phyloP scores from a whole-genome alignment of 495 filamentous ascomycete species.

The Lasiosphaeria miniovina region DNA sequence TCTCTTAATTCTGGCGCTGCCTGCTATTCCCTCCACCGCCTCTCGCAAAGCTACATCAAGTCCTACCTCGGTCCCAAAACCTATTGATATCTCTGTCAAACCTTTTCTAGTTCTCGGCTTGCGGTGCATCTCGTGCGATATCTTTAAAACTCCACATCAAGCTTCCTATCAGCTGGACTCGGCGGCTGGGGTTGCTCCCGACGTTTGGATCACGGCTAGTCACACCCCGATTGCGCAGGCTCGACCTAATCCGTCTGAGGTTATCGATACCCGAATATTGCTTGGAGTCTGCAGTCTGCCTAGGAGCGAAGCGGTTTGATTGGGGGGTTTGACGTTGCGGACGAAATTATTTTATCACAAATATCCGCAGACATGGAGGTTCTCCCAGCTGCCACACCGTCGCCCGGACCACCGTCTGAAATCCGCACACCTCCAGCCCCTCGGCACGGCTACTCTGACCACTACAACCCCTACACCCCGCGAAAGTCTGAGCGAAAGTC shows the following conservation, averaged over 20 bases:
- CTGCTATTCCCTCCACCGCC: background rate
- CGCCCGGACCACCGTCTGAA: slow-evolving; percentile 46
- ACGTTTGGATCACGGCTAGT: too few relatives aligned
- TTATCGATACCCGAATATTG: too few relatives aligned
- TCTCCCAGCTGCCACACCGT: slow-evolving; percentile 52
- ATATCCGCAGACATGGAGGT: background rate
- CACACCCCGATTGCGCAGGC: too few relatives aligned
- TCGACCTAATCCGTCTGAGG: too few relatives aligned
- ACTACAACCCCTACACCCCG: slow-evolving; percentile 66
- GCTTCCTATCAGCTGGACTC: too few relatives aligned
- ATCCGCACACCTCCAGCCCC: slow-evolving; percentile 71
- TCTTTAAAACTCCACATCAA: too few relatives aligned
- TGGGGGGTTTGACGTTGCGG: background rate
- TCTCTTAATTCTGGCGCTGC: background rate
- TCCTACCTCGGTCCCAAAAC: too few relatives aligned
- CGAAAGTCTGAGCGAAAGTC: slow-evolving; percentile 55
- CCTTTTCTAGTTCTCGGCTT: too few relatives aligned
- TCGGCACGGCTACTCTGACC: slow-evolving; percentile 65
- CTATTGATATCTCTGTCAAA: too few relatives aligned
- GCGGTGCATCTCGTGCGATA: too few relatives aligned
- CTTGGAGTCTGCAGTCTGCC: too few relatives aligned
- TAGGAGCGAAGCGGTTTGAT: background rate
- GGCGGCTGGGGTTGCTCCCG: too few relatives aligned
- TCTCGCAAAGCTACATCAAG: background rate
- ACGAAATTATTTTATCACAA: background rate